phyloP scores from a whole-genome alignment of 805 yeast genomes.

The Blastobotrys attinorum region DNA sequence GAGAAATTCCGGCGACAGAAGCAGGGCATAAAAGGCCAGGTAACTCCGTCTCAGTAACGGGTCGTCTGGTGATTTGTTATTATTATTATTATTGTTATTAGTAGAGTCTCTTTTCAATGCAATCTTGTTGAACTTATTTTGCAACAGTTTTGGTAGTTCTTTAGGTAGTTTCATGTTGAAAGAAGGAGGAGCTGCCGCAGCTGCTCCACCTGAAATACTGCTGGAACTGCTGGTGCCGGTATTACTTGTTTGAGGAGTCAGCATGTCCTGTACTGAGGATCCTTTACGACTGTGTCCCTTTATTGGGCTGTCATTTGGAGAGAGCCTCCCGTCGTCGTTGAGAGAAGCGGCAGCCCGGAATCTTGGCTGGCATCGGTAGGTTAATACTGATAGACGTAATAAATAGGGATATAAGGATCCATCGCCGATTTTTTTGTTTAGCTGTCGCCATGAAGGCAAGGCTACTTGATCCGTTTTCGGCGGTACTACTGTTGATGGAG shows the following conservation, averaged over 20 bases:
- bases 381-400: slow-evolving; percentile 48
- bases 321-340: neutral
- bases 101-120: slow-evolving; percentile 25
- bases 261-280: neutral
- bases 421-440: slow-evolving; percentile 14
- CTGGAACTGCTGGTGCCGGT: neutral
- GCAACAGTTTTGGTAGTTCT: slow-evolving; percentile 25
- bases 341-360: slow-evolving; percentile 30
- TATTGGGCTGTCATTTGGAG: neutral
- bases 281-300: slow-evolving; percentile 6
- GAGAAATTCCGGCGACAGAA: slow-evolving; percentile 40
- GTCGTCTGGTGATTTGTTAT: slow-evolving; percentile 24
- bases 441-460: slow-evolving; percentile 13
- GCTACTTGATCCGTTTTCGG: neutral
- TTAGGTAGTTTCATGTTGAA: slow-evolving; percentile 23
- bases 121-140: slow-evolving; percentile 27
- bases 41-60: slow-evolving; percentile 50
- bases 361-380: slow-evolving; percentile 57
- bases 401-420: slow-evolving; percentile 40
- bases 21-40: slow-evolving; percentile 54
- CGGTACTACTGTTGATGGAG: too few species aligned
- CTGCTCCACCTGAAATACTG: neutral
- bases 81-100: too few species aligned
- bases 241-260: neutral
- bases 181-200: slow-evolving; percentile 15